Evolutionary conservation across 257 asterid species (phyloP).

Genomic region (Forsythia viridissima): DNA sequence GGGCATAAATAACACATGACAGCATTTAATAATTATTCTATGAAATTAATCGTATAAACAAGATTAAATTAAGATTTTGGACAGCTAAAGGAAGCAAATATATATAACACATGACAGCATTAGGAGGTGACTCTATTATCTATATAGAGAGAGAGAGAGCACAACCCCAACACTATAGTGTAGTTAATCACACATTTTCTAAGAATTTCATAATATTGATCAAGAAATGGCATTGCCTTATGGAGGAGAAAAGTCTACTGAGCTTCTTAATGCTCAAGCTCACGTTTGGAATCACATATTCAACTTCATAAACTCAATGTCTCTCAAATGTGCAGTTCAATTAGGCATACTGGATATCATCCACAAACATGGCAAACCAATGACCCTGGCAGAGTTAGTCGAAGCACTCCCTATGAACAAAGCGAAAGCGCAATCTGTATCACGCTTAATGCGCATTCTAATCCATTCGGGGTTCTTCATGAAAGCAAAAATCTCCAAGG

Average conservation of each 20-base stretch:
- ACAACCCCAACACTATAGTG: too few relatives aligned
- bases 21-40: too few relatives aligned
- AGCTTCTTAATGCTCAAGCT: conserved; percentile 18
- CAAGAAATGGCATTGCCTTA: background rate
- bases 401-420: background rate
- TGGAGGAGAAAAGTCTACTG: background rate
- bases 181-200: too few relatives aligned
- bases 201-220: background rate
- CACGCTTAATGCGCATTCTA: conserved; percentile 11
- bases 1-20: too few relatives aligned
- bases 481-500: background rate
- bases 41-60: too few relatives aligned
- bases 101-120: too few relatives aligned
- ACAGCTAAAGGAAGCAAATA: too few relatives aligned
- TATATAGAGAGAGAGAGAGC: too few relatives aligned
- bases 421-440: background rate
- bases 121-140: too few relatives aligned
- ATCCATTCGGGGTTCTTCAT: conserved; percentile 14
- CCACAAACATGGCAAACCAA: conserved; percentile 14
- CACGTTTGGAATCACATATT: conserved; percentile 13
- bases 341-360: conserved; percentile 15
- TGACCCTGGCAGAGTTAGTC: conserved; percentile 10
- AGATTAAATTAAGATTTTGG: too few relatives aligned
- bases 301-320: conserved; percentile 20
- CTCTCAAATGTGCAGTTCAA: conserved; percentile 15